These are phyloP conservation scores for Massospora cicadina DNA, from an alignment of 371 early-diverging fungal species.

Conservation along the genomic window DNA sequence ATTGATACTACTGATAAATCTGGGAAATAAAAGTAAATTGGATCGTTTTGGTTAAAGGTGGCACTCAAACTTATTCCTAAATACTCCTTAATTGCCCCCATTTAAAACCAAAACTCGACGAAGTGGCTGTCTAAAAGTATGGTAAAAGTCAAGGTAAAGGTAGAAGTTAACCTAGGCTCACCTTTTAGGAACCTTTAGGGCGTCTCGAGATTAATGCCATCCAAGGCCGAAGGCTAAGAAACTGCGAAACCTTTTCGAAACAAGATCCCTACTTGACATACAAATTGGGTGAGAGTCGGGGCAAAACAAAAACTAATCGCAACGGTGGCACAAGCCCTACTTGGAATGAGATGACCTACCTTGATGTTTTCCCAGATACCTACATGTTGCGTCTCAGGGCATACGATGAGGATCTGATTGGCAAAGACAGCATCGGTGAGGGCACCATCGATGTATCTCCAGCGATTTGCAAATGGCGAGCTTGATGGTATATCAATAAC, in stretches of 20 bases:
- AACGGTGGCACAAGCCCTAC: neutral
- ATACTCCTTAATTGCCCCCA: no score
- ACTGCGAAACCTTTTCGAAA: slow-evolving; percentile 7
- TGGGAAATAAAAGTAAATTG: no score
- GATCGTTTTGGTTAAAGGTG: no score
- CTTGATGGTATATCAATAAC: slow-evolving; percentile 3
- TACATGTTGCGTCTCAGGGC: neutral
- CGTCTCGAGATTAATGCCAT: slow-evolving; percentile 3
- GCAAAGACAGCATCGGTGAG: slow-evolving; percentile 4
- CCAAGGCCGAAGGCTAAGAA: neutral
- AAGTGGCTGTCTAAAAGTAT: no score
- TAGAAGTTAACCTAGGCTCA: no score
- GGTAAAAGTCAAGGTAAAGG: no score
- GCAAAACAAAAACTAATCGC: neutral
- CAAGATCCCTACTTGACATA: slow-evolving; percentile 7
- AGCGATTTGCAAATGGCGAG: slow-evolving; percentile 1
- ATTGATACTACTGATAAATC: no score
- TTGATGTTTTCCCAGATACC: no score
- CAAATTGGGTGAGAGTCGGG: neutral
- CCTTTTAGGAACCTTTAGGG: no score
- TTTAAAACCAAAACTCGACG: no score
- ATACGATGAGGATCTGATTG: neutral
- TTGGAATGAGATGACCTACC: neutral
- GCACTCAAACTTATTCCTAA: no score
- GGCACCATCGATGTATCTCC: neutral